Evolutionary conservation across 495 filamentous ascomycete genomes (phyloP), one percentile per base, ranked within the genome.

Genomic region (Polyplosphaeria fusca): DNA sequence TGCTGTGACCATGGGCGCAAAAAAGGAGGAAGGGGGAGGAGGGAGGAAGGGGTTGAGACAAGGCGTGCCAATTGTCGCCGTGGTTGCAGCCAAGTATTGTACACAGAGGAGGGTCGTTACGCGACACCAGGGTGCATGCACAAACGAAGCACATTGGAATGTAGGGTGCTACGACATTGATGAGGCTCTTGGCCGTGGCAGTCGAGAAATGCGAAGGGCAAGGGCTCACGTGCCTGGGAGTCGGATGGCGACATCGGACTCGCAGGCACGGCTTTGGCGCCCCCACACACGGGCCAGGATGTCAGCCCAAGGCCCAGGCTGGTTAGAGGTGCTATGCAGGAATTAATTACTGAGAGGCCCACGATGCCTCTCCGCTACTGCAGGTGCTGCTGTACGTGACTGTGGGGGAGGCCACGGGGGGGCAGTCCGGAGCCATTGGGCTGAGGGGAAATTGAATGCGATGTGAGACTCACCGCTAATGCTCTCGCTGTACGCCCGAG

Each of bases 401-500:
- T 52, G 55, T 49, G 55, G 55, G 50, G 55, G 55, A 58, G 47
- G n/a, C 7, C 23, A 11, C 35, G 37, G 19, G 44, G 54, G 27
- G 45, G 20, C 23, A 44, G 11, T 18, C 11, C 23, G 9, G 41
- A 28, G 23, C 43, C 20, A 52, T 60, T 53, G 56, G 48, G 2
- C 13, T 30, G 43, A 38, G 32, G 11, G 19, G 47, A 22, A 13
- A 39, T 40, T 35, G 30, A 38, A 37, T 26, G n/a, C 22, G 47
- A 52, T 48, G 48, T 52, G 48, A 53, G 48, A 60, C 56, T 53
- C 56, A 60, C 56, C 56, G 56, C 48, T 30, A 43, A 12, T 26
- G n/a, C 26, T 18, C n/a, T 28, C 28, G 25, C 16, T 5, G 9
- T 20, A 57, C 27, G 23, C 3, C 16, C 41, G 11, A 42, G 39